Base-by-base conservation (phyloP, 306 rosid species). In the Senna tora region DNA sequence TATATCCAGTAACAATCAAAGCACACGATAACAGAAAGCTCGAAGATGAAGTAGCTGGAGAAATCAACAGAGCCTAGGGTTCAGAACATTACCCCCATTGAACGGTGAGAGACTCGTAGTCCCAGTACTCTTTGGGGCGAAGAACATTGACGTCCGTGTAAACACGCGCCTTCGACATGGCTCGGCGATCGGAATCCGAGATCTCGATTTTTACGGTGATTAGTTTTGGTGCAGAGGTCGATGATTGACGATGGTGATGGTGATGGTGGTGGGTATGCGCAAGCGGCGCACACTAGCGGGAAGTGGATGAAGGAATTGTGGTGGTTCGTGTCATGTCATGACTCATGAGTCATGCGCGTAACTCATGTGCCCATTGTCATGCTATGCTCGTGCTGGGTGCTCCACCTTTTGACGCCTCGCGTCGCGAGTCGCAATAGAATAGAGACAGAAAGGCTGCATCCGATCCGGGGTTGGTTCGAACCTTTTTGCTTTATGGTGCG, bases 101-200 rank as follows among this genome's bases (percentile, higher is more conserved):
- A 75, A 92, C 88, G 77, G 93, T 70, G 89, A 92, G 96, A 67
- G 97, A 84, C 76, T 92, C 97, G 80, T 92, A 92, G 56, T 92
- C 97, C 97, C 97, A 92, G 64, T 92, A 87, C 75, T 92, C 96
- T 62, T 89, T 92, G 43, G 97, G 97, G 71, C 92, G 97, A 47
- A 81, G 59, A 80, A 87, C 96, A 61, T 92, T 92, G 79, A 89
- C 69, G 32, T 92, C 96, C 41, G 94, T 46, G 79, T 92, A 92
- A 58, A 89, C 96, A 14, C 96, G 96, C 66, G 97, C 92, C 70
- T 89, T 89, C 46, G 97, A 89, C 94, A 92, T 92, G 75, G 55
- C 57, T 49, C 9, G 13, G 74, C 38, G 49, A 76, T n/a, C 39
- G 45, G 56, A 55, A 67, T 5, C 39, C 22, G 72, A 83, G 87